Conservation (phyloP, 177 flowering plant species). For the Viscum album region DNA sequence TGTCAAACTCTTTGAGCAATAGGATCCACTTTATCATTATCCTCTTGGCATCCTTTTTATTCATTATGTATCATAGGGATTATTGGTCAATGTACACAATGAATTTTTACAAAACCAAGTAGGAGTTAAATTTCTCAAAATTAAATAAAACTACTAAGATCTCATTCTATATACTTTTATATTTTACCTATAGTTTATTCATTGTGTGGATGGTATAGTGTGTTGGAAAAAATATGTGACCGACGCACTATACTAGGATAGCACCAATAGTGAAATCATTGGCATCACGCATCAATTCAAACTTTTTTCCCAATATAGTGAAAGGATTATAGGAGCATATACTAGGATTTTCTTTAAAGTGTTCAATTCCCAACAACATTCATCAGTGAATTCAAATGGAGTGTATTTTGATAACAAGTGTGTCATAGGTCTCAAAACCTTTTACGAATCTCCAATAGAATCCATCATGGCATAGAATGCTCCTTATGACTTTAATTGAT, state of each 20-base stretch:
- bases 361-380: neutral
- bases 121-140: neutral
- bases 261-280: neutral
- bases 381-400: neutral
- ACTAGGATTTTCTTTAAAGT: neutral
- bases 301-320: neutral
- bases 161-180: neutral
- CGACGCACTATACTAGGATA: neutral
- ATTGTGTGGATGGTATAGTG: neutral
- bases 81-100: neutral
- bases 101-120: neutral
- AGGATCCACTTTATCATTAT: neutral
- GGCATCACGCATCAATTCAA: neutral
- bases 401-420: neutral
- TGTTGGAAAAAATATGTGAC: neutral
- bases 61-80: neutral
- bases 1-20: neutral
- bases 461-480: neutral
- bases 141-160: neutral
- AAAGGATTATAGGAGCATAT: neutral
- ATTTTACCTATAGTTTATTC: neutral
- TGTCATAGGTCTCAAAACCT: neutral
- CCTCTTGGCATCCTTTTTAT: neutral
- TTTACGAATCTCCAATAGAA: neutral
- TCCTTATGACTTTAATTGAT: neutral